Percentiles rank a stretch among this genome's conserved stretches.
Evolutionary conservation across 116 monocot genomes (phyloP).

Genomic region (Zostera marina): DNA sequence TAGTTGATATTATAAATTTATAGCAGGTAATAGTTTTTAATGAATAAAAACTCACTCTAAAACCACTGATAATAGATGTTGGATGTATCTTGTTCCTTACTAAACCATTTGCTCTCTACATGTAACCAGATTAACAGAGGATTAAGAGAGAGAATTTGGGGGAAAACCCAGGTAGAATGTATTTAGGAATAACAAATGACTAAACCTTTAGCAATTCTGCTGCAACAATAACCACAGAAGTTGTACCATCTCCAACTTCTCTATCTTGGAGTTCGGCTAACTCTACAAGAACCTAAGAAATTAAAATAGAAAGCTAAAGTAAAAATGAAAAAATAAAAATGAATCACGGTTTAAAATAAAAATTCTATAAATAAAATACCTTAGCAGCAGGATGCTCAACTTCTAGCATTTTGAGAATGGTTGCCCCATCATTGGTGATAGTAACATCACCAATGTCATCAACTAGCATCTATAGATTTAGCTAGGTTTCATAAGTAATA

Average conservation of each 20-base stretch:
- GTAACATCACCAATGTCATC: conserved; percentile 99
- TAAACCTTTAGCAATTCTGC: conserved; percentile 88
- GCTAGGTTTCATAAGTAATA: no score
- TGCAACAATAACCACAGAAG: conserved; percentile 87
- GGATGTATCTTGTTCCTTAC: conserved; percentile 98
- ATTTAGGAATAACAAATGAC: neutral
- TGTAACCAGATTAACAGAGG: neutral
- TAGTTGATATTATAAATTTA: no score
- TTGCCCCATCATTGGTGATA: conserved; percentile 93
- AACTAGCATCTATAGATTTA: conserved; percentile 65
- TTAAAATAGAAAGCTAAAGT: neutral
- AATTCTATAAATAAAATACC: conserved; percentile 15
- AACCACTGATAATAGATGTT: conserved; percentile 88
- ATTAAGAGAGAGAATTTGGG: neutral
- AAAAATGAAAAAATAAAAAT: neutral
- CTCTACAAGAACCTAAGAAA: conserved; percentile 81
- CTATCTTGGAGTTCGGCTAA: conserved; percentile 95
- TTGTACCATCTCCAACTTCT: conserved; percentile 96
- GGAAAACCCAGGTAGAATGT: no score
- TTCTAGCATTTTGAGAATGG: conserved; percentile 93
- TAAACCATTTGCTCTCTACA: conserved; percentile 94
- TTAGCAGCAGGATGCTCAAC: conserved; percentile 97
- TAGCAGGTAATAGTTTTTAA: no score
- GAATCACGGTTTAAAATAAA: neutral
- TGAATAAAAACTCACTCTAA: conserved; percentile 34